Evolutionary conservation across 305 asterid genomes (phyloP), one percentile per base, ranked within the genome.

Genomic region (Plantago rigida): DNA sequence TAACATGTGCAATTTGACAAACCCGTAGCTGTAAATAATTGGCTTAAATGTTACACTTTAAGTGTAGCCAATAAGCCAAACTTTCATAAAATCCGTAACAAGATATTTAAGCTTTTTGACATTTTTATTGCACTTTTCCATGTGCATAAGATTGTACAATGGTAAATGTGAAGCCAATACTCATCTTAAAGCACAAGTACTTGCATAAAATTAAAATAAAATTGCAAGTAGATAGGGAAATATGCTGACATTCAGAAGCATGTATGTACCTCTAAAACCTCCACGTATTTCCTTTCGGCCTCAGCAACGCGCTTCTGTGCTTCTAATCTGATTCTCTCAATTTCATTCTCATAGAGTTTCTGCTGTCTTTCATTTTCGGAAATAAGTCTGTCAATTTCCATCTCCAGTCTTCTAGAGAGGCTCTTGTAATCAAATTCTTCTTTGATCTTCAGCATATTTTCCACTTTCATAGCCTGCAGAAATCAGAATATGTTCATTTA

Each of bases 361-460:
- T 84, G 97, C 64, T 84, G 94, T 64, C 96, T 81, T 76, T 90
- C 97, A 69, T 84, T 82, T 77, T 90, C 97, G 9, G 87, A 90
- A 48, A 80, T 82, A 60, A 85, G 78, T 76, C 79, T 81, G 72
- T 87, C 96, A 68, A 87, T 53, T 70, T 87, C 86, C 34, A 79
- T 74, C 56, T 90, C 94, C 59, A 90, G 96, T 73, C 79, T 82
- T 79, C 89, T 80, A 13, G 96, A 82, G 67, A 85, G 82, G 71
- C 90, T 81, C 78, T 85, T 87, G 83, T 87, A 90, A 77, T 90
- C 97, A 77, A 87, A 90, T 75, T 87, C 96, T 75, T 87, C 95
- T 69, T 87, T 90, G 34, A 87, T 73, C 75, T 85, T 90, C 71
- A 90, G 69, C 97, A 84, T 87, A 74, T 90, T 90, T 85, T 90